Percentiles rank a stretch among this genome's conserved stretches.
Conservation (phyloP, 2,329 filamentous ascomycete genomes). For the Penicillium sp. region DNA sequence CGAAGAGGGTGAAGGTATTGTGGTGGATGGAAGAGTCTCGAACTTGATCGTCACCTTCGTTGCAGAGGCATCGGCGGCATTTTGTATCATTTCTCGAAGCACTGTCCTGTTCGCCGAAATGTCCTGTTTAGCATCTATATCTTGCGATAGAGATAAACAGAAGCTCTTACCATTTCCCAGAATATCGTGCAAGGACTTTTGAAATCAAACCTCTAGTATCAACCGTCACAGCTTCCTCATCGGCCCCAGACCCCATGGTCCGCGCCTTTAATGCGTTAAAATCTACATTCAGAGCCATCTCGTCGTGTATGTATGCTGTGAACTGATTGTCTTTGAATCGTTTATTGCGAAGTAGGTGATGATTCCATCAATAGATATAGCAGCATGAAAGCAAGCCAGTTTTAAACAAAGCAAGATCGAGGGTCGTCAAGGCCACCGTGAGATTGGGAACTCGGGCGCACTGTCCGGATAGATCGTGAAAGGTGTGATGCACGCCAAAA, state of each 20-base stretch:
- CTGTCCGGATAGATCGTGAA: background rate
- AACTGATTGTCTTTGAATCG: background rate
- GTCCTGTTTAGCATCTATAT: constrained; percentile 16
- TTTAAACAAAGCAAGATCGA: background rate
- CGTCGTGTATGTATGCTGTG: constrained; percentile 4
- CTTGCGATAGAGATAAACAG: background rate
- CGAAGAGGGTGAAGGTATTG: constrained; percentile 66
- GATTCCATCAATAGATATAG: background rate
- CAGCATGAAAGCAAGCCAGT: background rate
- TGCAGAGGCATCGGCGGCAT: constrained; percentile 95
- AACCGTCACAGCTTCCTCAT: constrained; percentile 96
- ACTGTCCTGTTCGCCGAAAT: constrained; percentile 48
- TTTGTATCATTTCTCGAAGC: constrained; percentile 91
- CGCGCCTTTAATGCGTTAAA: constrained; percentile 74
- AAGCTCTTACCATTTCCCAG: constrained; percentile 80
- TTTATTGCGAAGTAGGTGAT: background rate
- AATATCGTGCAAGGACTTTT: constrained; percentile 94
- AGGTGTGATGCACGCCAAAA: background rate
- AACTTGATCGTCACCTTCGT: constrained; percentile 86
- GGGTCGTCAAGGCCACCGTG: constrained; percentile 2
- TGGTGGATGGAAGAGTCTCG: constrained; percentile 82
- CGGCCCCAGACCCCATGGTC: constrained; percentile 79
- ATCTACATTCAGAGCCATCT: constrained; percentile 68
- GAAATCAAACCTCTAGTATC: constrained; percentile 96
- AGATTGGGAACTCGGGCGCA: background rate